Evolutionary conservation across 2,329 filamentous ascomycete species (phyloP).

Genomic region (Phaeosphaeria sp.): DNA sequence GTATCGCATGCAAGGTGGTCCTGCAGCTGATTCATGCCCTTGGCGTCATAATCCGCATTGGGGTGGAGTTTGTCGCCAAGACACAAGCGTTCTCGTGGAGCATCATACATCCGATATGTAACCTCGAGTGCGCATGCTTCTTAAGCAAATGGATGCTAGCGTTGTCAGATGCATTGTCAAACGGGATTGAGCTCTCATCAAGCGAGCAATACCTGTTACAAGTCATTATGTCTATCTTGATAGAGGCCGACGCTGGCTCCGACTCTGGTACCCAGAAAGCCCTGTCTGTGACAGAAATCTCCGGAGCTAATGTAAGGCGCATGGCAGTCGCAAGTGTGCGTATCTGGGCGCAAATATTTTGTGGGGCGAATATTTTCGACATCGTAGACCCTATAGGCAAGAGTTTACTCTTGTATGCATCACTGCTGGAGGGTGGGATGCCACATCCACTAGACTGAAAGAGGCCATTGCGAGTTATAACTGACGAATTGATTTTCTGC

Average conservation of each 20-base stretch:
- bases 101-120: neutral
- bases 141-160: neutral
- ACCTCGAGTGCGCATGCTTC: neutral
- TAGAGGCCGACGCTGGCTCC: neutral
- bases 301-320: neutral
- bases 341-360: neutral
- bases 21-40: neutral
- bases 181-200: neutral
- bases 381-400: neutral
- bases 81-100: neutral
- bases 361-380: neutral
- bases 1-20: neutral
- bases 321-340: neutral
- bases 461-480: too few species aligned
- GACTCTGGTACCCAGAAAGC: neutral
- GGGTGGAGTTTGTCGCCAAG: neutral
- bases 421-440: neutral
- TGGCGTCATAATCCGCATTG: neutral
- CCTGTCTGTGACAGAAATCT: neutral
- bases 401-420: neutral
- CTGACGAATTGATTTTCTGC: too few species aligned
- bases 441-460: too few species aligned
- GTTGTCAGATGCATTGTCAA: neutral
- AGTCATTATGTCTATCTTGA: neutral
- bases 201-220: neutral